Base-by-base conservation (phyloP, 371 early-diverging fungal species). In the Actinomucor elegans region DNA sequence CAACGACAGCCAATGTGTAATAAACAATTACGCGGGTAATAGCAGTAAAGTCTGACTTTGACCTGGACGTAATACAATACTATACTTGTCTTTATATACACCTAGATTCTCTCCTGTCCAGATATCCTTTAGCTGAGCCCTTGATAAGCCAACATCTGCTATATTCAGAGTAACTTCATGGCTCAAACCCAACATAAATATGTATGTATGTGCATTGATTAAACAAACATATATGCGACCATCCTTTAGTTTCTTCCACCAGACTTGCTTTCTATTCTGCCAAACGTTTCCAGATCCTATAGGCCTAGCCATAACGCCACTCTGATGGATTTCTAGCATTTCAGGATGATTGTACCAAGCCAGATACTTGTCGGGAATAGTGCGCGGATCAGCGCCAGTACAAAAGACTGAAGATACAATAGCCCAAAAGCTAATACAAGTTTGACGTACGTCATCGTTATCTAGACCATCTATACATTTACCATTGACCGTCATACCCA, bases 341-440 rank as follows among this genome's bases (percentile, higher is more conserved):
- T 69, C 66, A 5, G 60, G 53, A 34, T 75, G 69, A 17, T 71
- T 75, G 36, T 69, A 52, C 61, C 61, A 54, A 3, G 28, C 35
- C 5, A 75, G 31, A 11, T 75, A 75, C 24, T 66, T 67, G 9
- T 69, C 64, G n/a, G 76, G 76, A 14, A 75, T 57, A 8, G 20
- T 20, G 2, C 76, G 63, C 1, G 76, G 76, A 56, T 75, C 76
- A 1, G 76, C 46, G 1, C 76, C 76, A 4, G 61, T 54, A 28
- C 72, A 75, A 38, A 75, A 71, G 1, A 75, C 68, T 6, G 76
- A 75, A 29, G 68, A 67, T 1, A 66, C 66, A 5, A 75, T 58
- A 1, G 76, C 63, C 76, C 76, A 75, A 37, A 75, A 75, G 28
- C 64, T 69, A 15, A 75, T 64, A 29, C 66, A 75, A 0, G 72